Evolutionary conservation across 169 alveolate species (phyloP).

Genomic region (Plasmodium gonderi): DNA sequence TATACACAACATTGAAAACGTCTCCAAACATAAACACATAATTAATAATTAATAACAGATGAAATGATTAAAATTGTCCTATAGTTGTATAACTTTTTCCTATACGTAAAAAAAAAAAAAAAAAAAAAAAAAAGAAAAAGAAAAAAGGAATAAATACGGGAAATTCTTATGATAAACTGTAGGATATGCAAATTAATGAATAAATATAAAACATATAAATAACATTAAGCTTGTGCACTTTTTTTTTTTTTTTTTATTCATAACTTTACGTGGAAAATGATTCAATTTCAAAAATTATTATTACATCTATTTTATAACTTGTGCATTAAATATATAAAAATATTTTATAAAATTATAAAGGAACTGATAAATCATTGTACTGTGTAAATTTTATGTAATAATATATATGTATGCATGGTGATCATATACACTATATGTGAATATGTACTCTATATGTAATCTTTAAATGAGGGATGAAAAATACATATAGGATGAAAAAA

Average conservation of each 20-base stretch:
- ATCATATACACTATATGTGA: background rate
- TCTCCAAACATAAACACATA: background rate
- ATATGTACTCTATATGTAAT: background rate
- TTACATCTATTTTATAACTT: constrained; percentile 47
- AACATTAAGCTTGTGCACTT: background rate
- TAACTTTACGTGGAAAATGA: background rate
- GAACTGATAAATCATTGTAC: constrained; percentile 45
- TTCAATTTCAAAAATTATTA: constrained; percentile 38
- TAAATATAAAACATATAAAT: background rate
- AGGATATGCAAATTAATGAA: background rate
- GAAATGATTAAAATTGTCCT: background rate
- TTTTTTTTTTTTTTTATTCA: background rate
- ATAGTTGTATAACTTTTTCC: background rate
- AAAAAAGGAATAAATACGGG: constrained; percentile 3
- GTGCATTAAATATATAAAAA: constrained; percentile 30
- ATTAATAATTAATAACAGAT: background rate
- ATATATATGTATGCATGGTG: background rate
- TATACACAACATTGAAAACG: background rate
- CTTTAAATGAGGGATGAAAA: background rate
- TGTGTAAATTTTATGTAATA: background rate
- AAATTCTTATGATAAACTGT: background rate
- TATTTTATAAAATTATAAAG: constrained; percentile 33
- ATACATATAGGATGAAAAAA: background rate
- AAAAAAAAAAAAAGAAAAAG: background rate
- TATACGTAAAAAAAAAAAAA: background rate